Percentiles rank a stretch among this genome's conserved stretches.
Conservation (phyloP, 495 filamentous ascomycete genomes). For the Friedmanniomyces simplex region DNA sequence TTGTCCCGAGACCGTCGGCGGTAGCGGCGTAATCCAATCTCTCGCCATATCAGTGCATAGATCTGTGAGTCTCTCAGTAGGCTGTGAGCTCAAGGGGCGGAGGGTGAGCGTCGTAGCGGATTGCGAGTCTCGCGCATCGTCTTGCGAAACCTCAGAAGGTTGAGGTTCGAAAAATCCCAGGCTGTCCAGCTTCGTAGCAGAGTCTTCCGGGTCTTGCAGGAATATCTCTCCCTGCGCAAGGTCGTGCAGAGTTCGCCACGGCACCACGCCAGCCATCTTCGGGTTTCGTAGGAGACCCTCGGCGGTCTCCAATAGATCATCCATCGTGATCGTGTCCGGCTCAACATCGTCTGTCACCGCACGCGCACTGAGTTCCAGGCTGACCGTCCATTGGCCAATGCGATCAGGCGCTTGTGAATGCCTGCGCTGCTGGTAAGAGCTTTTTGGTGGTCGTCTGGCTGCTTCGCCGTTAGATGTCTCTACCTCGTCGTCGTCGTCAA, state of each 20-base stretch:
- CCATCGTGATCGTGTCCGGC: neutral
- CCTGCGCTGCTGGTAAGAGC: constrained; percentile 5
- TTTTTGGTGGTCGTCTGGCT: neutral
- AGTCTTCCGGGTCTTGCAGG: neutral
- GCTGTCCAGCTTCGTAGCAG: neutral
- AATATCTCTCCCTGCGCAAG: neutral
- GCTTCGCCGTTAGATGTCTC: neutral
- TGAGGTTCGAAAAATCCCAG: neutral
- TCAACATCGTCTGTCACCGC: neutral
- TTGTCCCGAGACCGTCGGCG: neutral
- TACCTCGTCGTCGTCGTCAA: neutral
- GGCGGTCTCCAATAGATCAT: neutral
- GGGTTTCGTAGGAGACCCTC: neutral
- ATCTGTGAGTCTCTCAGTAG: neutral
- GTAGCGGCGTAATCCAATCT: constrained; percentile 4
- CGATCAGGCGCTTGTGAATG: neutral
- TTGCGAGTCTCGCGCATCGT: neutral
- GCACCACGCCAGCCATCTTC: neutral
- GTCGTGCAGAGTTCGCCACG: neutral
- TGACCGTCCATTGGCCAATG: neutral
- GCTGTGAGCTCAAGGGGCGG: neutral
- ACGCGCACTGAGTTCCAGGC: neutral
- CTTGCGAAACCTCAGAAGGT: neutral
- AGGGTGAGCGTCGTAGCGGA: neutral
- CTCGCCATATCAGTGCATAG: neutral